These are phyloP conservation scores for Alternaria brassicae DNA, from an alignment of 2,329 filamentous ascomycete genomes.

Conservation along the genomic window DNA sequence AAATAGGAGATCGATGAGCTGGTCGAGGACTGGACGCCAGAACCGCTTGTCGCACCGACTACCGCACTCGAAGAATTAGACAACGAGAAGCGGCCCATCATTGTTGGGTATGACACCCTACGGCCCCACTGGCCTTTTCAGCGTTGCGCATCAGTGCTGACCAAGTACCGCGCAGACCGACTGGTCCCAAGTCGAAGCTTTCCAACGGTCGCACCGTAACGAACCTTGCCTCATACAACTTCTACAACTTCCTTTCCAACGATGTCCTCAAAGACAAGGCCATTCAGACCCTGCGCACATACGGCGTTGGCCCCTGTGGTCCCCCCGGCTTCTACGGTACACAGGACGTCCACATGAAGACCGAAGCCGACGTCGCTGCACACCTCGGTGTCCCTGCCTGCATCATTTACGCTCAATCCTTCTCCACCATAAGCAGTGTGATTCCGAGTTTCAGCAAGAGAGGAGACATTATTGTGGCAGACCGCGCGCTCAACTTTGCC, in stretches of 20 bases:
- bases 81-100: constrained; percentile 82
- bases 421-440: constrained; percentile 95
- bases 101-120: constrained; percentile 72
- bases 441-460: constrained; percentile 97
- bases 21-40: constrained; percentile 94
- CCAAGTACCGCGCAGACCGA: constrained; percentile 65
- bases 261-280: constrained; percentile 94
- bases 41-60: constrained; percentile 80
- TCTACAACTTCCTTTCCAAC: constrained; percentile 95
- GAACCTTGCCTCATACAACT: constrained; percentile 95
- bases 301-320: constrained; percentile 95
- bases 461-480: constrained; percentile 95
- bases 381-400: constrained; percentile 87
- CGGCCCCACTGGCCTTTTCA: neutral
- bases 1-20: constrained; percentile 88
- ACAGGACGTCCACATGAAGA: constrained; percentile 97
- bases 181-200: constrained; percentile 88
- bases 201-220: constrained; percentile 87
- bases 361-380: constrained; percentile 89
- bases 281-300: constrained; percentile 89
- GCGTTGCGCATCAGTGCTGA: constrained; percentile 16
- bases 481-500: constrained; percentile 90
- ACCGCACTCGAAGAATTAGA: constrained; percentile 80
- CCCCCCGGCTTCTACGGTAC: constrained; percentile 98
- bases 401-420: constrained; percentile 95